These are phyloP conservation scores for Sphagnum contortum DNA, from an alignment of 225 moss, liverwort and hornwort species.

Conservation along the genomic window DNA sequence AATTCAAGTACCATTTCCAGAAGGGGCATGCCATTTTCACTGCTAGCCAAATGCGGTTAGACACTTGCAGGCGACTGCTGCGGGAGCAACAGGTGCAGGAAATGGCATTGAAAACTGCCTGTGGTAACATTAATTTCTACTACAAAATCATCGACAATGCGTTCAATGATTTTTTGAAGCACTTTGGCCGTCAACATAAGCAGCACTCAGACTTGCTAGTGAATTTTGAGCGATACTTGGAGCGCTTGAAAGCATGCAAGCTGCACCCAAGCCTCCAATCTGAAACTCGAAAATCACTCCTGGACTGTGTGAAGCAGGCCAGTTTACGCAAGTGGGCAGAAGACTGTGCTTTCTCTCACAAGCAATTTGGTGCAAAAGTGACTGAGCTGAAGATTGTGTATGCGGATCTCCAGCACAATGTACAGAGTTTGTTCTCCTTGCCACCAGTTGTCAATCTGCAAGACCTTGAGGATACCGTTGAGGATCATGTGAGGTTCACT, in stretches of 20 bases:
- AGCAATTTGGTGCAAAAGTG: slow-evolving; percentile 80
- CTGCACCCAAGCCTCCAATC: slow-evolving; percentile 71
- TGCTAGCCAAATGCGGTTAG: slow-evolving; percentile 71
- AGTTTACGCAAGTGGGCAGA: slow-evolving; percentile 85
- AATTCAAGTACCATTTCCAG: slow-evolving; percentile 78
- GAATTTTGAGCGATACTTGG: slow-evolving; percentile 81
- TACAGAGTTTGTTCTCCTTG: slow-evolving; percentile 65
- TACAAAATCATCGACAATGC: slow-evolving; percentile 77
- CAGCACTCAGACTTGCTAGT: slow-evolving; percentile 83
- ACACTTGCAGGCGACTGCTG: slow-evolving; percentile 69
- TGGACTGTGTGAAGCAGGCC: slow-evolving; percentile 84
- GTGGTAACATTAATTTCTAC: slow-evolving; percentile 81
- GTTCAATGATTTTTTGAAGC: slow-evolving; percentile 69
- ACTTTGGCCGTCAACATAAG: slow-evolving; percentile 71
- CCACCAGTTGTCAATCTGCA: slow-evolving; percentile 68
- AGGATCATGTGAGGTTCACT: slow-evolving; percentile 54
- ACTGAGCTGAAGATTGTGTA: slow-evolving; percentile 65
- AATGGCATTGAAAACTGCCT: slow-evolving; percentile 78
- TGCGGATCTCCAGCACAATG: slow-evolving; percentile 70
- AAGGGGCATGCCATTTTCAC: slow-evolving; percentile 56
- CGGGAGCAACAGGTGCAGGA: slow-evolving; percentile 95
- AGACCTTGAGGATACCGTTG: slow-evolving; percentile 73
- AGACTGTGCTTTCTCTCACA: slow-evolving; percentile 70
- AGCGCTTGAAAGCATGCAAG: slow-evolving; percentile 66
- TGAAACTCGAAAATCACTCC: slow-evolving; percentile 54